Percentiles rank a stretch among this genome's conserved stretches.
phyloP scores from a whole-genome alignment of 192 early-diverging fungal genomes.

The Gonapodya sp. region DNA sequence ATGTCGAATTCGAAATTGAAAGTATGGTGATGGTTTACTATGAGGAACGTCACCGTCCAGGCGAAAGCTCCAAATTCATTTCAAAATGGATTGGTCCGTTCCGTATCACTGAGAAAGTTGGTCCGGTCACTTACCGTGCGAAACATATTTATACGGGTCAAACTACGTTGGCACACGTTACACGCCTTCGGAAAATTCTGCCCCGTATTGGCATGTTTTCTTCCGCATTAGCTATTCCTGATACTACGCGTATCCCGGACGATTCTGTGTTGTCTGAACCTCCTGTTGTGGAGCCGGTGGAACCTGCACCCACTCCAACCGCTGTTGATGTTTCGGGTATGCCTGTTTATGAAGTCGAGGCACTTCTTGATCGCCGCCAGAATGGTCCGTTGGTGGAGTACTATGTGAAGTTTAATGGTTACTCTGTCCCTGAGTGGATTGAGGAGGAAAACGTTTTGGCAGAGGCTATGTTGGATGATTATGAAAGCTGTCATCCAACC shows the following conservation, averaged over 20 bases:
- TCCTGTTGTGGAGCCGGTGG: neutral
- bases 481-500: neutral
- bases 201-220: neutral
- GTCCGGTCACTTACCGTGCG: neutral
- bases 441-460: neutral
- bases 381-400: neutral
- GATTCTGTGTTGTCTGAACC: neutral
- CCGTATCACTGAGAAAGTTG: neutral
- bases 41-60: too few species aligned
- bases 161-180: neutral
- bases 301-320: neutral
- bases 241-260: neutral
- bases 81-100: slow-evolving; percentile 2
- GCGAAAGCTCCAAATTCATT: too few species aligned
- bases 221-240: neutral
- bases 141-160: neutral
- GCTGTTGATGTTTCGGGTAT: neutral
- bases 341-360: neutral
- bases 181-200: neutral
- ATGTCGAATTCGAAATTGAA: too few species aligned
- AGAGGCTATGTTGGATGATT: neutral
- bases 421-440: neutral
- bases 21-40: too few species aligned
- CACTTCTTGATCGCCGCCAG: neutral
- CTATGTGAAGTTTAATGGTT: neutral